Conservation (phyloP, 2,329 filamentous ascomycete species). For the Venturia carpophila region DNA sequence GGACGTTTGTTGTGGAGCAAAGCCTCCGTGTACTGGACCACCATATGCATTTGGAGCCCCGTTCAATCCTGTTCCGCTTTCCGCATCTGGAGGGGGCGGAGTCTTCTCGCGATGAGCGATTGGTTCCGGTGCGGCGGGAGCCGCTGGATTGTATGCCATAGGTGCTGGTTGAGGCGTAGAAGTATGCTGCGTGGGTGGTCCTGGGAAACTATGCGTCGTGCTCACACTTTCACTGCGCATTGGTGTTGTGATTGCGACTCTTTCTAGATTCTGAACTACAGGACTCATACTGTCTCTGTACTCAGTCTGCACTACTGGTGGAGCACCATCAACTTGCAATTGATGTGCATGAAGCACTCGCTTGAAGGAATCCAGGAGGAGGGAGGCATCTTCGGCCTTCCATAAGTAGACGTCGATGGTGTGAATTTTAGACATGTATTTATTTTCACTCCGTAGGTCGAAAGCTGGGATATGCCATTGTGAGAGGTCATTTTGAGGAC, state of each 20-base stretch:
- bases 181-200: constrained; percentile 21
- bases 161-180: constrained; percentile 39
- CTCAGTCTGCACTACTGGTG: constrained; percentile 42
- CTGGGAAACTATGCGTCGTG: constrained; percentile 27
- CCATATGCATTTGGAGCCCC: constrained; percentile 35
- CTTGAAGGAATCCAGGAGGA: constrained; percentile 61
- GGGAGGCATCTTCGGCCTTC: constrained; percentile 62
- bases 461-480: constrained; percentile 70
- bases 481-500: constrained; percentile 40
- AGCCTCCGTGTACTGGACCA: constrained; percentile 13
- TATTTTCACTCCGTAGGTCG: constrained; percentile 65
- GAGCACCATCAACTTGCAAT: constrained; percentile 58
- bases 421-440: constrained; percentile 71
- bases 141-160: constrained; percentile 72
- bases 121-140: constrained; percentile 64
- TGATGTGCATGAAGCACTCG: constrained; percentile 52
- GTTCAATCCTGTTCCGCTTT: constrained; percentile 39
- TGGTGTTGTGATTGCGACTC: constrained; percentile 26
- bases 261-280: constrained; percentile 66
- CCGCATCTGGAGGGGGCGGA: constrained; percentile 62
- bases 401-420: constrained; percentile 74
- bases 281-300: constrained; percentile 52
- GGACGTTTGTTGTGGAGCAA: constrained; percentile 21
- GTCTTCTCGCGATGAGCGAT: constrained; percentile 72
- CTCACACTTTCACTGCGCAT: constrained; percentile 23